A percentile compares a stretch with the other conserved stretches of the same genome.
Evolutionary conservation across 2,329 filamentous ascomycete species (phyloP).

Genomic region (Venturia asperata): DNA sequence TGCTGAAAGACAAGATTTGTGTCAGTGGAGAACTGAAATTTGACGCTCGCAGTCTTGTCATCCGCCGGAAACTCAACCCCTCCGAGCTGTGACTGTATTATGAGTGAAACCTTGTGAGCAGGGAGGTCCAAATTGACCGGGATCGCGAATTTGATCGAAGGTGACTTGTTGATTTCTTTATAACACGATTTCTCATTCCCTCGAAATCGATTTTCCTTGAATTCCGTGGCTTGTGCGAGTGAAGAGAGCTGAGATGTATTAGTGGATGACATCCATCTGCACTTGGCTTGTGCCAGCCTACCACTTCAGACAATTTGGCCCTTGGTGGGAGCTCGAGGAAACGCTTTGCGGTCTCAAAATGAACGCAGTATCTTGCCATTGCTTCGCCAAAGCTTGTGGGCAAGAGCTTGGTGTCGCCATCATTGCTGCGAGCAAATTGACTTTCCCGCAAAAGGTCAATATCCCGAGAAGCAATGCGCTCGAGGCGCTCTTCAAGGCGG

Average conservation of each 20-base stretch:
- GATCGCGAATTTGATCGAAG: slow-evolving; percentile 62
- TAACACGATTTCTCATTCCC: slow-evolving; percentile 61
- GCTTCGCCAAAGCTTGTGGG: slow-evolving; percentile 68
- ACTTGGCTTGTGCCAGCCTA: slow-evolving; percentile 38
- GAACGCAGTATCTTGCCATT: slow-evolving; percentile 78
- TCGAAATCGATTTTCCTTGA: slow-evolving; percentile 64
- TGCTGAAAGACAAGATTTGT: slow-evolving; percentile 59
- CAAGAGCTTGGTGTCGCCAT: slow-evolving; percentile 41
- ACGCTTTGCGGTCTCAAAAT: slow-evolving; percentile 70
- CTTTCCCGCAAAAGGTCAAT: slow-evolving; percentile 57
- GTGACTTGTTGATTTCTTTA: slow-evolving; percentile 63
- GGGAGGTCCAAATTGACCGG: slow-evolving; percentile 58
- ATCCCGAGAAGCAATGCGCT: slow-evolving; percentile 63
- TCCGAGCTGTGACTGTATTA: slow-evolving; percentile 70
- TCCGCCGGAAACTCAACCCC: slow-evolving; percentile 48
- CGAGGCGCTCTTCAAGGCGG: slow-evolving; percentile 55
- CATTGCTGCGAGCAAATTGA: slow-evolving; percentile 45
- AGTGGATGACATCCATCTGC: not conserved
- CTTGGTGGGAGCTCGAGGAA: slow-evolving; percentile 57
- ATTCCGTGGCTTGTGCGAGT: slow-evolving; percentile 63
- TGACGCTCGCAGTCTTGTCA: slow-evolving; percentile 50
- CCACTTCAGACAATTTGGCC: slow-evolving; percentile 59
- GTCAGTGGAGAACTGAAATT: slow-evolving; percentile 53
- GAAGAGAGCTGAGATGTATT: slow-evolving; percentile 51
- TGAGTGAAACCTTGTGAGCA: slow-evolving; percentile 68